Evolutionary conservation across 805 yeast genomes (phyloP).

Genomic region (Citeromyces nyonsensis): DNA sequence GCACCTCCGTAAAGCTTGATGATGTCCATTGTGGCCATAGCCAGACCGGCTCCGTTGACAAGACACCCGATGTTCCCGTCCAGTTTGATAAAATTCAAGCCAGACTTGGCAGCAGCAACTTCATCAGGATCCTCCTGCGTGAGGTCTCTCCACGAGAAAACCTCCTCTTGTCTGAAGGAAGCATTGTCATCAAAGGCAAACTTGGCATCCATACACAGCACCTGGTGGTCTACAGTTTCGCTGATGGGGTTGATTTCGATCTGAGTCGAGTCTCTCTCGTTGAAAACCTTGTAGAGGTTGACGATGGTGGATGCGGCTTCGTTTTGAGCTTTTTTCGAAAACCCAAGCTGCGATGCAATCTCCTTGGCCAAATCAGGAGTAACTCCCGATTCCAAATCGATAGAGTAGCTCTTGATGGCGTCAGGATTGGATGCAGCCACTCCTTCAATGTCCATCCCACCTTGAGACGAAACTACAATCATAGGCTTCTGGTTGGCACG

Average conservation of each 20-base stretch:
- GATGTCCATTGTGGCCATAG: constrained; percentile 99
- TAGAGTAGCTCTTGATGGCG: constrained; percentile 79
- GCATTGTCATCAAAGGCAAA: constrained; percentile 97
- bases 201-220: constrained; percentile 98
- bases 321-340: constrained; percentile 57
- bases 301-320: constrained; percentile 82
- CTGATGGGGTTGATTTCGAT: constrained; percentile 97
- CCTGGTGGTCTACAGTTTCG: constrained; percentile 81
- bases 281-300: constrained; percentile 79
- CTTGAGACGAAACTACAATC: constrained; percentile 92
- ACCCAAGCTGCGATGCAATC: constrained; percentile 72
- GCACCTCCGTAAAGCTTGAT: constrained; percentile 95
- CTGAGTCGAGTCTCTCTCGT: constrained; percentile 91
- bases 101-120: constrained; percentile 79
- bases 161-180: constrained; percentile 84
- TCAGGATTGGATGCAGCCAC: constrained; percentile 86
- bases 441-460: constrained; percentile 99
- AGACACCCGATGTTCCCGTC: constrained; percentile 98
- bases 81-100: constrained; percentile 90
- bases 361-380: constrained; percentile 60
- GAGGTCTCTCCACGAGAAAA: constrained; percentile 91
- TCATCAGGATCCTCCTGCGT: constrained; percentile 98
- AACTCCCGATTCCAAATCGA: constrained; percentile 68
- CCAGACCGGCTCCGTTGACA: constrained; percentile 99
- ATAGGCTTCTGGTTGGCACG: constrained; percentile 82